Percentiles rank a stretch among this genome's conserved stretches.
These are phyloP conservation scores for Penicillium sp. DNA, from an alignment of 2,329 filamentous ascomycete species.

Conservation along the genomic window DNA sequence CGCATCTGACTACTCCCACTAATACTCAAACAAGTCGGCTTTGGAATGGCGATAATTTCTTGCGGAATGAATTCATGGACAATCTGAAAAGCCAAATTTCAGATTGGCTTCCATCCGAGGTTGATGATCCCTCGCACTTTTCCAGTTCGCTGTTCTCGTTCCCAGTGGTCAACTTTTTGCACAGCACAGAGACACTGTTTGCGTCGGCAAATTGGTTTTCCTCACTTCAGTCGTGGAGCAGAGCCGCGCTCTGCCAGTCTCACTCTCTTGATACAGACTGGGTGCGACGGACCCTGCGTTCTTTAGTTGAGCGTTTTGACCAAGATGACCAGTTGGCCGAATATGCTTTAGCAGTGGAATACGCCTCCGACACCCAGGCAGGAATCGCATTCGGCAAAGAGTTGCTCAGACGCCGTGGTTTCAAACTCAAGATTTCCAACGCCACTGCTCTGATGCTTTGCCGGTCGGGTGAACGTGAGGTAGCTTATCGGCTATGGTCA, in stretches of 20 bases:
- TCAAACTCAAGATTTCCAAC: constrained; percentile 72
- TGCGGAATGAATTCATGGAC: constrained; percentile 48
- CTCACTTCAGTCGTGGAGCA: constrained; percentile 40
- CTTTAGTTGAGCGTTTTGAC: constrained; percentile 54
- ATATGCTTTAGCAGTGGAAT: constrained; percentile 72
- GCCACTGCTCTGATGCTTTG: constrained; percentile 76
- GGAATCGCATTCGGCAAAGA: constrained; percentile 73
- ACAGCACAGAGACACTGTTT: constrained; percentile 61
- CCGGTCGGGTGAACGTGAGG: constrained; percentile 58
- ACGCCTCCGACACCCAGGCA: constrained; percentile 55
- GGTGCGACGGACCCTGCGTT: constrained; percentile 59
- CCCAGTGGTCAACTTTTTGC: constrained; percentile 42
- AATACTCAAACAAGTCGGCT: constrained; percentile 34
- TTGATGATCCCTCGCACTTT: constrained; percentile 11
- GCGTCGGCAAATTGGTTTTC: constrained; percentile 54
- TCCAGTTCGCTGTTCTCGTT: constrained; percentile 38
- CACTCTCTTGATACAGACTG: constrained; percentile 50
- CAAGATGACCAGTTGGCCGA: constrained; percentile 62
- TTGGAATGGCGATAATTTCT: constrained; percentile 59
- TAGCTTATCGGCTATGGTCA: constrained; percentile 67
- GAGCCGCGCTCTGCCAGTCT: constrained; percentile 29
- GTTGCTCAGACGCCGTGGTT: constrained; percentile 69
- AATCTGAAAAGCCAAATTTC: constrained; percentile 28
- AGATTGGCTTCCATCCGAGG: constrained; percentile 30
- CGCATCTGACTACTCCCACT: constrained; percentile 50